A percentile compares a stretch with the other conserved stretches of the same genome.
phyloP scores from a whole-genome alignment of 2,329 filamentous ascomycete species.

The Xylaria sp. region DNA sequence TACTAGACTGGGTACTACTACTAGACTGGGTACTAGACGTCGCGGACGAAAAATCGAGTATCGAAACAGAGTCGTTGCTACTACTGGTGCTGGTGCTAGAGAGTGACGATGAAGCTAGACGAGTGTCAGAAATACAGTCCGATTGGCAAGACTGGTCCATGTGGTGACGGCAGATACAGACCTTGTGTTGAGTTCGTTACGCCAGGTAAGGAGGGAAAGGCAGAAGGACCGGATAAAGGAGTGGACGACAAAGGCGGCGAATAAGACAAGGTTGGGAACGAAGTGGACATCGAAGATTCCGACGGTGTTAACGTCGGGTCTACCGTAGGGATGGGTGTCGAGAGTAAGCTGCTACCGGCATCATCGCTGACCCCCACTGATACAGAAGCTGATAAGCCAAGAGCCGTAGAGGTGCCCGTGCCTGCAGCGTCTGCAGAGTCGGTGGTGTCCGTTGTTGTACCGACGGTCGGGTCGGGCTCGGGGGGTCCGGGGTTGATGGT shows the following conservation, averaged over 20 bases:
- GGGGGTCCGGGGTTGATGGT: constrained; percentile 32
- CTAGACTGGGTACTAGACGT: no score
- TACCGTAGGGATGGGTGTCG: constrained; percentile 25
- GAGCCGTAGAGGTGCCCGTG: constrained; percentile 10
- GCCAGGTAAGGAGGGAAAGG: constrained; percentile 35
- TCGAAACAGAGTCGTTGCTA: constrained; percentile 13
- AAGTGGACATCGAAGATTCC: constrained; percentile 38
- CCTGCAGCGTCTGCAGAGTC: constrained; percentile 10
- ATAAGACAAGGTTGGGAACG: constrained; percentile 38
- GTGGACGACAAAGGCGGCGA: constrained; percentile 36
- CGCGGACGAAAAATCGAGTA: constrained; percentile 29
- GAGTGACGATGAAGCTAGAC: constrained; percentile 26
- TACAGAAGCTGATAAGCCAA: constrained; percentile 7
- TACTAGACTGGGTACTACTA: no score
- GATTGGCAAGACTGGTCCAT: background rate
- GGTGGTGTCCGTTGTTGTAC: constrained; percentile 8
- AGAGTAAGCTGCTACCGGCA: constrained; percentile 17
- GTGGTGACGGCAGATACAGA: constrained; percentile 7
- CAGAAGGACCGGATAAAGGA: constrained; percentile 35
- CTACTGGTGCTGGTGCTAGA: background rate
- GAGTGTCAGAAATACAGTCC: constrained; percentile 5
- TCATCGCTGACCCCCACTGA: constrained; percentile 24
- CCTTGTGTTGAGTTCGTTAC: constrained; percentile 34
- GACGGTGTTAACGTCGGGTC: constrained; percentile 34
- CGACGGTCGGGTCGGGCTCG: constrained; percentile 12